Evolutionary conservation across 2,329 filamentous ascomycete species (phyloP), one percentile per base, ranked within the genome.

Genomic region (Talaromyces rugulosus): DNA sequence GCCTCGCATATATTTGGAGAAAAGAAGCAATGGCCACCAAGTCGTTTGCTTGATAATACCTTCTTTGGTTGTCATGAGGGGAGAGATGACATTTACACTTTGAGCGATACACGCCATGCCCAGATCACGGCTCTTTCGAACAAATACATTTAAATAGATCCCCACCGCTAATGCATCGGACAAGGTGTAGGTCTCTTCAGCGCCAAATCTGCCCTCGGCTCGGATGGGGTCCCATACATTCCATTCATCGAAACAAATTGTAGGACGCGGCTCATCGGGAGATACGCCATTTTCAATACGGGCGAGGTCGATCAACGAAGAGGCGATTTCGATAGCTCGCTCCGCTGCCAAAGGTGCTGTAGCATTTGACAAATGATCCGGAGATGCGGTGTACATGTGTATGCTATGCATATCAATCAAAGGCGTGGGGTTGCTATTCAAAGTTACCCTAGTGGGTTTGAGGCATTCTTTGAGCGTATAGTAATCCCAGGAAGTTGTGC

Each of bases 201-300:
- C 90, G 16, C 90, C 90, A 63, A 83, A 74, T 68, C 89, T 86
- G 16, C 90, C 90, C 0, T 88, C 88, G 0, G 89, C 89, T 8
- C 89, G 84, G 59, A 82, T 80, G 0, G 89, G 88, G 68, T 91
- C 89, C 89, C 89, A 93, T 8, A 92, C 89, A 72, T 92, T 93
- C 90, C 90, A 92, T 75, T 92, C 89, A 71, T 93, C 90, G 71
- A 92, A 92, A 80, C 89, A 92, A 72, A 93, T 91, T 58, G 83
- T 88, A 54, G 86, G 88, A 3, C 83, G 79, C 4, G 84, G 83
- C n/a, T 87, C 83, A 0, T 80, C 78, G 0, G 82, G 76, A 0
- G 87, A 82, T 0, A 77, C 71, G 7, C 70, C 68, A 73, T 89
- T 88, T 72, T 91, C 87, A 69, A 91, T 87, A 36, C 87, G 82